A percentile compares a stretch with the other conserved stretches of the same genome.
These are phyloP conservation scores for Lachnellula arida DNA, from an alignment of 2,329 filamentous ascomycete genomes.

Conservation along the genomic window DNA sequence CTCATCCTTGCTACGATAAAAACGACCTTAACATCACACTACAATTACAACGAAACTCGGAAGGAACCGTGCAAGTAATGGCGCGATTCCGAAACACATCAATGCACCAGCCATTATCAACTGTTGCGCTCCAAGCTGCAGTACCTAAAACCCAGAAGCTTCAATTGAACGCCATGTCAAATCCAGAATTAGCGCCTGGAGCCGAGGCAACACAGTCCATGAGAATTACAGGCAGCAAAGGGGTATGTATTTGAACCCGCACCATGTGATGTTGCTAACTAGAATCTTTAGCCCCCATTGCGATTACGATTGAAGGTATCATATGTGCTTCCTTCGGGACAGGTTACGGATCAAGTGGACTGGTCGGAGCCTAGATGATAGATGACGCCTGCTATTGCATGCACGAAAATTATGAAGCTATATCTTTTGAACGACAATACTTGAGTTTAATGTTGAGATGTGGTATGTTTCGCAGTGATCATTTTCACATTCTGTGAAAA, in stretches of 20 bases:
- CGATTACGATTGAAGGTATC: constrained; percentile 81
- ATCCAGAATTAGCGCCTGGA: constrained; percentile 67
- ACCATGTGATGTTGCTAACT: constrained; percentile 9
- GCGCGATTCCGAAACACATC: constrained; percentile 80
- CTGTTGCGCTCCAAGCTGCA: constrained; percentile 84
- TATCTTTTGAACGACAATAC: too few relatives aligned
- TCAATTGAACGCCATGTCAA: constrained; percentile 86
- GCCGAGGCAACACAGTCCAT: constrained; percentile 86
- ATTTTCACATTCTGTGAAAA: too few relatives aligned
- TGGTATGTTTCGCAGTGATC: too few relatives aligned
- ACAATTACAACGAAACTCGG: constrained; percentile 76
- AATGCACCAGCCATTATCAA: constrained; percentile 59
- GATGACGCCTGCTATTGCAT: neutral
- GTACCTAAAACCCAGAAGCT: constrained; percentile 96
- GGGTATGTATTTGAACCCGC: constrained; percentile 49
- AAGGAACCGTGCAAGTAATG: constrained; percentile 73
- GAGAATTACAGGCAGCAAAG: constrained; percentile 78
- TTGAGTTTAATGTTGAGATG: too few relatives aligned
- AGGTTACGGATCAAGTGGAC: constrained; percentile 88
- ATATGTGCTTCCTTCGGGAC: constrained; percentile 67
- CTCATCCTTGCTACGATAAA: constrained; percentile 75
- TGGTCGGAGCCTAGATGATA: constrained; percentile 71
- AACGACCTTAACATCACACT: constrained; percentile 80
- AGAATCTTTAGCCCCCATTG: constrained; percentile 59
- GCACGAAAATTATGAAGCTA: too few relatives aligned